Conservation (phyloP, 768 basidiomycete species). For the Trametes cinnabarina region DNA sequence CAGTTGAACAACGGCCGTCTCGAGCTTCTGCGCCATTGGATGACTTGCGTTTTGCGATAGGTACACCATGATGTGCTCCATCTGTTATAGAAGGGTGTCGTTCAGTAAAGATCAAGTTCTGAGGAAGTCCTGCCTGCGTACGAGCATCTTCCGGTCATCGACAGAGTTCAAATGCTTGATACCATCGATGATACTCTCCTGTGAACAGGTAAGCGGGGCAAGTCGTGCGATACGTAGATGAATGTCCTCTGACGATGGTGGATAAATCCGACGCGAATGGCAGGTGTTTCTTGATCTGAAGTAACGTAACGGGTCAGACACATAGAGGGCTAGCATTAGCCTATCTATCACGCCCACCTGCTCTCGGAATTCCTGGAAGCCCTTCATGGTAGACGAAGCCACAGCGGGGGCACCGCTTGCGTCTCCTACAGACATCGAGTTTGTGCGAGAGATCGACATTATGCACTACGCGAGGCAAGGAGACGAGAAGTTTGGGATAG, state of each 20-base stretch:
- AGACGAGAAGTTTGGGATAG: background rate
- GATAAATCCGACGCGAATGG: conserved; percentile 37
- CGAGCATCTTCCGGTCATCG: conserved; percentile 77
- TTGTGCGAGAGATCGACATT: background rate
- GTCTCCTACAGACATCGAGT: background rate
- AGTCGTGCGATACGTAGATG: too few species aligned
- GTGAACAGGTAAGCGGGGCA: background rate
- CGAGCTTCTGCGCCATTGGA: conserved; percentile 37
- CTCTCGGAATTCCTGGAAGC: conserved; percentile 42
- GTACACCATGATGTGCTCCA: conserved; percentile 67
- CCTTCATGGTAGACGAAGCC: background rate
- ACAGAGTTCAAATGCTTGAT: conserved; percentile 58
- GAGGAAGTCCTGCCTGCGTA: conserved; percentile 32
- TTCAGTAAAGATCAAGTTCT: too few species aligned
- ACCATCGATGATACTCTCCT: conserved; percentile 63
- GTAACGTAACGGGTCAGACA: background rate
- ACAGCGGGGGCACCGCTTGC: background rate
- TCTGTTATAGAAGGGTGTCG: conserved; percentile 36
- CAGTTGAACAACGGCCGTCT: conserved; percentile 45
- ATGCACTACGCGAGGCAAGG: background rate
- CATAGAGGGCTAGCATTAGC: too few species aligned
- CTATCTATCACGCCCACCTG: conserved; percentile 33
- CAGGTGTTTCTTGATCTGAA: conserved; percentile 46
- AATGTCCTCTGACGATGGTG: conserved; percentile 42
- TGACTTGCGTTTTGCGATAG: conserved; percentile 59